Conservation (phyloP, 352 stramenopile species). For the Globisporangium nagaii region DNA sequence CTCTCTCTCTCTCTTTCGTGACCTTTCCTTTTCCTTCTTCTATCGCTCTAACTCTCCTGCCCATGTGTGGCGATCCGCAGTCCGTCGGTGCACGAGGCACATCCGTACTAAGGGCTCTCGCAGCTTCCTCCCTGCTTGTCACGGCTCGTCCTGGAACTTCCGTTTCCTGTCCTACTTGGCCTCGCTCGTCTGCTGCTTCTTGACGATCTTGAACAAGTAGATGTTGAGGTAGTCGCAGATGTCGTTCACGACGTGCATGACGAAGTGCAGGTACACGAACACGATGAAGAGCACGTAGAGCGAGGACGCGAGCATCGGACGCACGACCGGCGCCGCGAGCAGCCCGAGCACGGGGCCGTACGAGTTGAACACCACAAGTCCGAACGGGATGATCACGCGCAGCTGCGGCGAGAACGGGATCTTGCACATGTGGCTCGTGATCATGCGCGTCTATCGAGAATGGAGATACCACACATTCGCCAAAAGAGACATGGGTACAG, state of each 20-base stretch:
- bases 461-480: background rate
- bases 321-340: slow-evolving; percentile 41
- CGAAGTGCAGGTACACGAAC: slow-evolving; percentile 75
- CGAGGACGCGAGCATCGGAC: slow-evolving; percentile 57
- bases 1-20: background rate
- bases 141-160: background rate
- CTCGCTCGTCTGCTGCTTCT: slow-evolving; percentile 20
- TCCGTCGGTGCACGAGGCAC: background rate
- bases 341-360: slow-evolving; percentile 51
- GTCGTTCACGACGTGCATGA: slow-evolving; percentile 74
- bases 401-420: slow-evolving; percentile 79
- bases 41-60: slow-evolving; percentile 2
- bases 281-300: slow-evolving; percentile 75
- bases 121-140: background rate
- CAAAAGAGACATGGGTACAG: background rate
- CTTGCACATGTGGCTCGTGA: slow-evolving; percentile 89
- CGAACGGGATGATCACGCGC: slow-evolving; percentile 75
- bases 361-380: slow-evolving; percentile 67
- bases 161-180: slow-evolving; percentile 2
- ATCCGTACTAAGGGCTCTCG: background rate
- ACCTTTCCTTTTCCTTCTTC: too few relatives aligned
- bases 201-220: slow-evolving; percentile 74
- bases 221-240: slow-evolving; percentile 87
- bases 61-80: too few relatives aligned
- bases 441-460: slow-evolving; percentile 71